phyloP scores from a whole-genome alignment of 2,329 filamentous ascomycete genomes.

The Paracamarosporium sp. region DNA sequence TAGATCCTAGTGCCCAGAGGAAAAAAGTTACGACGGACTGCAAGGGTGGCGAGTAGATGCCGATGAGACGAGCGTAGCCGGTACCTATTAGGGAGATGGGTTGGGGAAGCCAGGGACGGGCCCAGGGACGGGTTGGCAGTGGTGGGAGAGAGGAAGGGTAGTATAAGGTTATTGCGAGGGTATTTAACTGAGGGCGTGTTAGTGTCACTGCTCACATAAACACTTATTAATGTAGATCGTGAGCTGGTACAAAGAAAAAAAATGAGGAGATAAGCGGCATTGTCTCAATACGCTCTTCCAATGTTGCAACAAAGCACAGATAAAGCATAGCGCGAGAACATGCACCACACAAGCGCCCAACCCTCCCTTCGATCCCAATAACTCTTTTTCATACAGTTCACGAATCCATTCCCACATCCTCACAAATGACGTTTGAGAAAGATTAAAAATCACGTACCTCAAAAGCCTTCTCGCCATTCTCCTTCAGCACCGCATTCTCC shows the following conservation, averaged over 20 bases:
- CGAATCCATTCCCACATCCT: too few relatives aligned
- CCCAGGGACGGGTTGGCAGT: constrained; percentile 33
- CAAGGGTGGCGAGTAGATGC: constrained; percentile 44
- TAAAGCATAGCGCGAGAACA: too few relatives aligned
- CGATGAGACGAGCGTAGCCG: constrained; percentile 53
- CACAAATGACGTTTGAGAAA: too few relatives aligned
- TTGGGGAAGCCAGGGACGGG: constrained; percentile 53
- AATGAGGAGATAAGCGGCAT: too few relatives aligned
- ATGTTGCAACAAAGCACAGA: too few relatives aligned
- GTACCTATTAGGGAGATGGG: constrained; percentile 52
- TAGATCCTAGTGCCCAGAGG: constrained; percentile 51
- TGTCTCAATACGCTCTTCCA: too few relatives aligned
- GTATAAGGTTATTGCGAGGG: constrained; percentile 54
- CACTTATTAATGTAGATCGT: too few relatives aligned
- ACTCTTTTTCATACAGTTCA: too few relatives aligned
- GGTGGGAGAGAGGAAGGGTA: constrained; percentile 48
- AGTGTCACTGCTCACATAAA: too few relatives aligned
- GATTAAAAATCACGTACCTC: constrained; percentile 32
- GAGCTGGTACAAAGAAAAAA: too few relatives aligned
- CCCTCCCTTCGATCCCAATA: too few relatives aligned
- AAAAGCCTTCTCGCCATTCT: constrained; percentile 49
- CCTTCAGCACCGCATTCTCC: constrained; percentile 47
- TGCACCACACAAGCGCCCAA: too few relatives aligned
- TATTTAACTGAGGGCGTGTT: constrained; percentile 37
- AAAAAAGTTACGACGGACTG: constrained; percentile 48